These are phyloP conservation scores for Trichomonas gallinae DNA, from an alignment of 208 protist genomes.

Conservation along the genomic window DNA sequence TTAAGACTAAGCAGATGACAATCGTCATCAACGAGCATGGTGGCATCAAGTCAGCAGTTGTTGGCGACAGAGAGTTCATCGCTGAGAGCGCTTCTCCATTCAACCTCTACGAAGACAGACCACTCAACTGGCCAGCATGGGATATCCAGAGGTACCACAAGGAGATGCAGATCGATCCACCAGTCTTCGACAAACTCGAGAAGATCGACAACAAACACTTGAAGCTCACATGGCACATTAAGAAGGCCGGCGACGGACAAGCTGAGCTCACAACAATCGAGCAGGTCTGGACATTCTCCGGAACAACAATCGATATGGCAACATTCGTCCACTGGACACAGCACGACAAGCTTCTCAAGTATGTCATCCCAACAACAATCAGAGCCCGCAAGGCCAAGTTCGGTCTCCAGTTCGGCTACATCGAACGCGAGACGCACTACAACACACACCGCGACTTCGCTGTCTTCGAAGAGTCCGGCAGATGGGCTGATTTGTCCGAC, in stretches of 20 bases:
- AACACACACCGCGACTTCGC: background rate
- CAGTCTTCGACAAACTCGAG: background rate
- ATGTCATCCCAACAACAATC: background rate
- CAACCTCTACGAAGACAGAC: background rate
- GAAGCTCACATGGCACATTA: background rate
- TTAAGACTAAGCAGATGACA: background rate
- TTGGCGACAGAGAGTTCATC: background rate
- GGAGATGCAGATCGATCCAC: background rate
- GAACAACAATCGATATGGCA: background rate
- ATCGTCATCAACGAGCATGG: background rate
- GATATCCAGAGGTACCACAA: background rate
- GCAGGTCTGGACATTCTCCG: background rate
- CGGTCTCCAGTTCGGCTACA: background rate
- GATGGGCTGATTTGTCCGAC: background rate
- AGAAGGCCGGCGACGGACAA: background rate
- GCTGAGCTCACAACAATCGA: background rate
- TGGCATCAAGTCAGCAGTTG: background rate
- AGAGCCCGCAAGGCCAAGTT: background rate
- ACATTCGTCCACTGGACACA: background rate
- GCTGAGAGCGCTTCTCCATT: background rate
- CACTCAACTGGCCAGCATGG: background rate
- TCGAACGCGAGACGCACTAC: background rate
- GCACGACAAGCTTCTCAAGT: background rate
- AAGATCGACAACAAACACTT: background rate
- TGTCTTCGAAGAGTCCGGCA: background rate